Conservation (phyloP, 345 rosid genomes). For the Hevea brasiliensis region DNA sequence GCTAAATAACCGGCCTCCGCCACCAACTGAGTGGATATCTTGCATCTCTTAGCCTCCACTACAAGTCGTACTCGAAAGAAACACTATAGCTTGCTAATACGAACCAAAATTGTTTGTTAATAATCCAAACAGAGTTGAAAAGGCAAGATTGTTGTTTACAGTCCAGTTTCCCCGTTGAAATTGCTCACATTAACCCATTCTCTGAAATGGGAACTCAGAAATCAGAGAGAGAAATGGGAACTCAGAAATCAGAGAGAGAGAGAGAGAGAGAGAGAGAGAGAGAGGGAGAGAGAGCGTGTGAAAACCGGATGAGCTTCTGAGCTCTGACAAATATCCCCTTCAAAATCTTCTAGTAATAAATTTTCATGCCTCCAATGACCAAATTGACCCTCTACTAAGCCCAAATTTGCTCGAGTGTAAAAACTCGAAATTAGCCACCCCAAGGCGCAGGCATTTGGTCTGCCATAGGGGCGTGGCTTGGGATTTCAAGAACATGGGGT, state of each 20-base stretch:
- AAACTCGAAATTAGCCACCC: slow-evolving; percentile 15
- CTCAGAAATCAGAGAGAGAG: no score
- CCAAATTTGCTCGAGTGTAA: neutral
- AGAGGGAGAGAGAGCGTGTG: neutral
- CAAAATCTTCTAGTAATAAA: slow-evolving; percentile 24
- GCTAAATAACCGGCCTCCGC: slow-evolving; percentile 35
- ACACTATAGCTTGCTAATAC: neutral
- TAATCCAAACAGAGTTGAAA: neutral
- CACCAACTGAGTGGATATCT: slow-evolving; percentile 53
- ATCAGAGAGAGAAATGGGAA: neutral
- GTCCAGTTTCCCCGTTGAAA: neutral
- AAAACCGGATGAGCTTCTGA: slow-evolving; percentile 10
- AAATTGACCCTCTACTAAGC: neutral
- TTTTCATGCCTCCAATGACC: slow-evolving; percentile 14
- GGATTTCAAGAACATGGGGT: neutral
- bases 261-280: neutral
- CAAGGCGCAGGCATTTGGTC: neutral
- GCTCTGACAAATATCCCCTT: slow-evolving; percentile 41
- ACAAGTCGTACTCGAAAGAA: neutral
- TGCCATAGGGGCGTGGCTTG: neutral
- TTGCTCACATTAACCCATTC: neutral
- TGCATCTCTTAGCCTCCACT: slow-evolving; percentile 43
- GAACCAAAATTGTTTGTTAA: no score
- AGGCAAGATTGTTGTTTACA: neutral
- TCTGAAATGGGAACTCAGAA: neutral